phyloP scores from a whole-genome alignment of 1,139 yeast genomes.

The Hansenula lynferdii region DNA sequence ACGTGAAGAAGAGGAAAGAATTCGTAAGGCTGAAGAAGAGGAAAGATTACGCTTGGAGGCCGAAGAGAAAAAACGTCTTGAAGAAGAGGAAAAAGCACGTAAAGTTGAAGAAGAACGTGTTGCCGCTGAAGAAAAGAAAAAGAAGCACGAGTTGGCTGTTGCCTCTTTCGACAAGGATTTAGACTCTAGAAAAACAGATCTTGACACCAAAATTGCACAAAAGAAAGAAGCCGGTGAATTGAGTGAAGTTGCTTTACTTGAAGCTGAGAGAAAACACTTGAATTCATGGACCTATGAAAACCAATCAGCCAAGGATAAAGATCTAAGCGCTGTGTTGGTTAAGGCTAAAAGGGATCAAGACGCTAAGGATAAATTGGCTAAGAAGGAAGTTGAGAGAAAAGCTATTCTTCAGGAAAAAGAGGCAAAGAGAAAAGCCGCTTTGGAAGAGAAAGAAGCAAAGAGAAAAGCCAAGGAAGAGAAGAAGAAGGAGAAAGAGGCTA shows the following conservation, averaged over 20 bases:
- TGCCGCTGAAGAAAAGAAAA: slow-evolving; percentile 6
- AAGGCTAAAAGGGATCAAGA: slow-evolving; percentile 3
- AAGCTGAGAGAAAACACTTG: slow-evolving; percentile 2
- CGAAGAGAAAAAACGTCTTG: neutral
- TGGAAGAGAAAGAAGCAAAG: slow-evolving; percentile 1
- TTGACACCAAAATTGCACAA: slow-evolving; percentile 6
- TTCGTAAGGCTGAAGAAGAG: slow-evolving; percentile 10
- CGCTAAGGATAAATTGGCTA: slow-evolving; percentile 8
- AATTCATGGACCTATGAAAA: slow-evolving; percentile 1
- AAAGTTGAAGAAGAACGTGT: neutral
- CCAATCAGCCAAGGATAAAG: neutral
- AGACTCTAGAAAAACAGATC: neutral
- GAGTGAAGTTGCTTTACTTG: slow-evolving; percentile 1
- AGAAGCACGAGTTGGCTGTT: slow-evolving; percentile 3
- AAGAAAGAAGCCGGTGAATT: slow-evolving; percentile 5
- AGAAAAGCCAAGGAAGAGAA: neutral
- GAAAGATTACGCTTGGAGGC: slow-evolving; percentile 6
- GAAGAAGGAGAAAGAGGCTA: slow-evolving; percentile 5
- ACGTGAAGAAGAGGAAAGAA: slow-evolving; percentile 9
- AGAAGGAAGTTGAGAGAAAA: slow-evolving; percentile 6
- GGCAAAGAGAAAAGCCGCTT: neutral
- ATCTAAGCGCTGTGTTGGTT: neutral
- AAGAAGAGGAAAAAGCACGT: slow-evolving; percentile 6
- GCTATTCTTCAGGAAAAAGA: neutral
- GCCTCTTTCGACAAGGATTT: neutral